Conservation (phyloP, 163 green algal genomes). For the Trebouxiophyceae sp. region DNA sequence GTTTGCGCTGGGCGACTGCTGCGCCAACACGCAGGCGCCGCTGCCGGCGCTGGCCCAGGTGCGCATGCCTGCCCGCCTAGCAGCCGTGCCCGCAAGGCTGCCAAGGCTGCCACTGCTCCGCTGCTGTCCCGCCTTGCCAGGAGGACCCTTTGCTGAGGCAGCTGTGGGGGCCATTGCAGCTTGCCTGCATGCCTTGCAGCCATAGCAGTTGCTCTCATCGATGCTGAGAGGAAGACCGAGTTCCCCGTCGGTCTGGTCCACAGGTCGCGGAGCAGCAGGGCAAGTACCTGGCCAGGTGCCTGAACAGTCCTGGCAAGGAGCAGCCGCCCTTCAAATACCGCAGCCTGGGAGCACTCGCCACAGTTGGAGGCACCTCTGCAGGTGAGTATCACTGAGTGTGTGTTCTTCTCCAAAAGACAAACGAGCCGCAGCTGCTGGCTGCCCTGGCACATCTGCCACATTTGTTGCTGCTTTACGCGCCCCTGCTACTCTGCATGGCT, state of each 20-base stretch:
- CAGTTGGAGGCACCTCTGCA: conserved; percentile 32
- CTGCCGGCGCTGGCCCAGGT: conserved; percentile 79
- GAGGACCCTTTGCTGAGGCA: no score
- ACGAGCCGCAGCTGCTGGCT: neutral
- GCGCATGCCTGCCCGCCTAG: no score
- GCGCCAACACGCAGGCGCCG: conserved; percentile 51
- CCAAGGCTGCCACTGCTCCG: no score
- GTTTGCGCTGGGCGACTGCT: conserved; percentile 80
- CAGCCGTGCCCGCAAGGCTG: no score
- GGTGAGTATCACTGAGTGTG: neutral
- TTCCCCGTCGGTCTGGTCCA: no score
- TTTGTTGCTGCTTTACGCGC: neutral
- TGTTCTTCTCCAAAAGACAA: neutral
- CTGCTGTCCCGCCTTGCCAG: no score
- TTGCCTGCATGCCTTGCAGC: no score
- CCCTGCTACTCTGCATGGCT: neutral
- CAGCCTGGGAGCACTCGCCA: conserved; percentile 54
- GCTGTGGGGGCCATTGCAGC: no score
- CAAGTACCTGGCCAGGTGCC: conserved; percentile 60
- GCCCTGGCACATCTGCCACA: neutral
- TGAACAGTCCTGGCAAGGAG: no score
- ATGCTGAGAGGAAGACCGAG: no score
- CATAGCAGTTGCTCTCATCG: no score
- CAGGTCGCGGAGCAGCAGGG: conserved; percentile 91
- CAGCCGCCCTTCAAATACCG: conserved; percentile 48